phyloP scores from a whole-genome alignment of 2,329 filamentous ascomycete genomes.

The Colletotrichum orchidophilum region DNA sequence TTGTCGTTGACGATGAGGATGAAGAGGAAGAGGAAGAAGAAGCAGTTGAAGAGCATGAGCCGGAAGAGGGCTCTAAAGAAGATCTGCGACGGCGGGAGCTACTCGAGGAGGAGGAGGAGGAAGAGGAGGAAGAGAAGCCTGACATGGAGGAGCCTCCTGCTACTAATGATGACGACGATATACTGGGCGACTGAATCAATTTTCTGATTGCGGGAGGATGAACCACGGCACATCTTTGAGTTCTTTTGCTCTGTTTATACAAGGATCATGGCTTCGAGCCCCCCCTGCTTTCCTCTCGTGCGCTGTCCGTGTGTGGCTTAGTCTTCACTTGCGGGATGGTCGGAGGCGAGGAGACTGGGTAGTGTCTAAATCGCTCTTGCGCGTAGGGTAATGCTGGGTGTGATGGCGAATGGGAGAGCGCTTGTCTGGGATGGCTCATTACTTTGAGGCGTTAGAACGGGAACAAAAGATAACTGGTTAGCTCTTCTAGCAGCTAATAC shows the following conservation, averaged over 20 bases:
- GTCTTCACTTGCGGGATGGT: neutral
- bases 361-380: neutral
- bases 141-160: conserved; percentile 39
- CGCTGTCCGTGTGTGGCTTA: neutral
- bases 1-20: conserved; percentile 54
- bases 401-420: conserved; percentile 21
- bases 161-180: conserved; percentile 41
- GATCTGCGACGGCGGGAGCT: conserved; percentile 65
- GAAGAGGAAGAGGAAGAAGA: conserved; percentile 53
- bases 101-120: conserved; percentile 62
- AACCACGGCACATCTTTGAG: neutral
- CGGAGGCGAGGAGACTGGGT: neutral
- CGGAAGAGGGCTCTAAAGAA: conserved; percentile 67
- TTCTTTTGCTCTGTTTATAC: conserved; percentile 21
- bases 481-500: conserved; percentile 20
- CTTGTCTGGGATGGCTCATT: conserved; percentile 1
- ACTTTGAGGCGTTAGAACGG: conserved; percentile 22
- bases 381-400: neutral
- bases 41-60: conserved; percentile 57
- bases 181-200: conserved; percentile 51
- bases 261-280: neutral
- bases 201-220: neutral
- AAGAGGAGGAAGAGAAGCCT: conserved; percentile 56
- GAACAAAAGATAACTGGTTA: conserved; percentile 16
- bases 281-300: neutral